Evolutionary conservation across 352 stramenopile genomes (phyloP).

Genomic region (Globisporangium spinosum): DNA sequence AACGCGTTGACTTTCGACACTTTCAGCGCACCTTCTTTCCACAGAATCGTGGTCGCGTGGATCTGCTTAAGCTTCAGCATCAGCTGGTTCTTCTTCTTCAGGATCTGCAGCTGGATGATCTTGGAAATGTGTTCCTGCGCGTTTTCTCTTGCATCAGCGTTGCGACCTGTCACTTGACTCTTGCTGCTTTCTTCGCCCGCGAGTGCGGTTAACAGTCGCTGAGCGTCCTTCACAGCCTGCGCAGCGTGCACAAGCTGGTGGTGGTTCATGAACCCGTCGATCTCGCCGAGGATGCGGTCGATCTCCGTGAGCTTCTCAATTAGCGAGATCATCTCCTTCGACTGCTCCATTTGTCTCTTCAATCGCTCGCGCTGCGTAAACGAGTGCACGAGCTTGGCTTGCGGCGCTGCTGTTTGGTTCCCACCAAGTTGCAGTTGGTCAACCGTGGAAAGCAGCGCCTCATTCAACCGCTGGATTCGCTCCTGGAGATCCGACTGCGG

Average conservation of each 20-base stretch:
- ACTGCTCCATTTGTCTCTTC: slow-evolving; percentile 59
- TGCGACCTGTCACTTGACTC: not conserved
- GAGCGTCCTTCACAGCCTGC: slow-evolving; percentile 31
- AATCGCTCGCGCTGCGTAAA: slow-evolving; percentile 58
- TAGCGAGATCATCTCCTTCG: slow-evolving; percentile 50
- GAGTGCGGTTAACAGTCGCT: slow-evolving; percentile 35
- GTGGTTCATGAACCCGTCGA: slow-evolving; percentile 44
- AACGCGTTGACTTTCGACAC: slow-evolving; percentile 10
- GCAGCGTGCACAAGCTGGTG: slow-evolving; percentile 46
- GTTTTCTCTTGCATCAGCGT: not conserved
- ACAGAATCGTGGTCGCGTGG: slow-evolving; percentile 33
- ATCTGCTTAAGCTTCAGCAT: slow-evolving; percentile 45
- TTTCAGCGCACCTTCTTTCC: slow-evolving; percentile 41
- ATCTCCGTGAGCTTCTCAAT: slow-evolving; percentile 69
- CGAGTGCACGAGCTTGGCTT: slow-evolving; percentile 44
- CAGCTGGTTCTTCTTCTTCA: slow-evolving; percentile 54
- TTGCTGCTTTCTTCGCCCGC: slow-evolving; percentile 11
- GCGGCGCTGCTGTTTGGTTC: slow-evolving; percentile 17
- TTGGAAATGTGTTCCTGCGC: slow-evolving; percentile 27
- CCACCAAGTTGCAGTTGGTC: slow-evolving; percentile 42
- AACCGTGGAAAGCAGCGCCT: slow-evolving; percentile 43
- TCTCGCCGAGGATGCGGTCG: slow-evolving; percentile 43
- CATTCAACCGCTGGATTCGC: slow-evolving; percentile 39
- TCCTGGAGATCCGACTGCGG: slow-evolving; percentile 45
- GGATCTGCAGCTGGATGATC: slow-evolving; percentile 42